Evolutionary conservation across 306 rosid species (phyloP), one percentile per base, ranked within the genome.

Genomic region (Biancaea sappan): DNA sequence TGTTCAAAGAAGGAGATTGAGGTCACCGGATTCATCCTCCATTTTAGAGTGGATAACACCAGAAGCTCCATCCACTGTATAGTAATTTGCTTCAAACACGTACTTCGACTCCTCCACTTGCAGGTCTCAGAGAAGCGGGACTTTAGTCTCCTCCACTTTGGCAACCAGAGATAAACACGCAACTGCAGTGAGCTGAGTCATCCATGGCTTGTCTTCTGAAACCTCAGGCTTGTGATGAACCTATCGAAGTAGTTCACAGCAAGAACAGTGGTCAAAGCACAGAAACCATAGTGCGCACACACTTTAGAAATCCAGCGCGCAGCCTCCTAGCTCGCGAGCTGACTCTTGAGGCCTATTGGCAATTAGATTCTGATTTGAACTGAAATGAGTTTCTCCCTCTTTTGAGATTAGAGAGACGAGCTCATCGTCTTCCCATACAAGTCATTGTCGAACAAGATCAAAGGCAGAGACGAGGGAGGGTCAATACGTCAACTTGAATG

Each of bases 11-110:
- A 92, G 14, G 90, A 85, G 76, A 85, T 84, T 56, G 98, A 92
- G 63, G 96, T 92, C 25, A 92, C 90, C 2, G 91, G 98, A 78
- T 88, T 85, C 98, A 92, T 88, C 84, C 87, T 87, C 98, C 98
- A 92, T 43, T 86, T 25, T 31, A 92, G 98, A 71, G 94, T 83
- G 11, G 96, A 84, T 61, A 92, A 81, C 68, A 92, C 94, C 24
- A 90, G 73, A 61, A 92, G 96, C 80, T 92, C 96, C 98, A 92
- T 92, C 85, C 86, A 88, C 79, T 88, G 92, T 35, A 92, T 81
- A 31, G 91, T 92, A 81, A n/a, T 86, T 90, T 5, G 92, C 90
- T 66, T 92, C 94, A 74, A 92, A 92, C 48, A 90, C 62, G 24
- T 80, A 90, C 71, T 83, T 79, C 0, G 96, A 84, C 57, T 88